Evolutionary conservation across 805 yeast genomes (phyloP), one percentile per base, ranked within the genome.

Genomic region (Tetrapisispora iriomotensis): DNA sequence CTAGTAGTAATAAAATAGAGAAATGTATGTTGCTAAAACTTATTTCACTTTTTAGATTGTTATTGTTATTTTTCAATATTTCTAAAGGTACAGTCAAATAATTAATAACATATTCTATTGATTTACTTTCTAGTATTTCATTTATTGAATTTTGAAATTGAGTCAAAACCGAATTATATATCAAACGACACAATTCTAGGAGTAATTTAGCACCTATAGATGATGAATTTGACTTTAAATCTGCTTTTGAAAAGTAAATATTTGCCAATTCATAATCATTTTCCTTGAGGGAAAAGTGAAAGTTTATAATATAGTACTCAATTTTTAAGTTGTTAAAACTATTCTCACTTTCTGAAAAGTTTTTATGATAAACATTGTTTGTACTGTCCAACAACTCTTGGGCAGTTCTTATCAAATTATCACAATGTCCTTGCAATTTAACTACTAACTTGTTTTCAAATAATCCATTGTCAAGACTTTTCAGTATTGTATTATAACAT

Each of bases 201-300:
- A 56, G 29, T 1, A 41, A 31, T 2, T 47, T 47, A 2, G 50
- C 33, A 13, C 53, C 51, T 6, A 54, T 29, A 1, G 33, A 9
- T 6, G 15, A 30, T 4, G 35, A 21, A 22, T 51, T 47, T 2
- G 48, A 45, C 4, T 24, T 8, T 1, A 57, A 24, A 19, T 50
- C 50, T 1, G 64, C 55, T 37, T 62, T 59, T 8, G 50, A 49
- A 23, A 61, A 59, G 42, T 60, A 64, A 21, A 63, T 48, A 30
- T 51, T 58, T 1, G 70, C 69, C 45, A 58, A 53, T 30, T 60
- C 54, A 6, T 53, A 43, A 41, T 68, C 67, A 3, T 51, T 55
- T n/a, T 52, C 54, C 7, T 45, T 34, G 5, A 65, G 32, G 0
- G 62, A 43, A 3, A 50, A 30, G 39, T 62, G 66, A 48, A 62